phyloP scores from a whole-genome alignment of 345 rosid species.

The Lenwebbia sp. region DNA sequence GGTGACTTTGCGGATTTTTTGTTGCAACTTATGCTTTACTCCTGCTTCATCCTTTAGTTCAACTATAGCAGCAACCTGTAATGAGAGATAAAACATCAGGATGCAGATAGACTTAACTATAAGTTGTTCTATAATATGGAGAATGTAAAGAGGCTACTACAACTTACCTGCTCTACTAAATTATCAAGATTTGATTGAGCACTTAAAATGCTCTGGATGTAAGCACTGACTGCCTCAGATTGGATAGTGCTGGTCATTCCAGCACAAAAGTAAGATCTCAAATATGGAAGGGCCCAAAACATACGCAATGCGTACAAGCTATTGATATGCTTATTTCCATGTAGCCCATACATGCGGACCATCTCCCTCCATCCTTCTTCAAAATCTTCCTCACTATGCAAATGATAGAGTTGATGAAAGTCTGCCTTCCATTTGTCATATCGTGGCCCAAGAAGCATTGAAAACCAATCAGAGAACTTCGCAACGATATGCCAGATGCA shows the following conservation, averaged over 20 bases:
- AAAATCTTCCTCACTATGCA: slow-evolving; percentile 29
- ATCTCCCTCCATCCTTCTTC: slow-evolving; percentile 43
- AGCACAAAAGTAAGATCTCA: slow-evolving; percentile 44
- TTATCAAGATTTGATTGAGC: slow-evolving; percentile 27
- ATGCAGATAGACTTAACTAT: neutral
- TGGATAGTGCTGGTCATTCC: slow-evolving; percentile 25
- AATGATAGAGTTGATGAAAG: slow-evolving; percentile 27
- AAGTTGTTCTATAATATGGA: neutral
- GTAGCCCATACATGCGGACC: slow-evolving; percentile 32
- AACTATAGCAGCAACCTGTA: slow-evolving; percentile 34
- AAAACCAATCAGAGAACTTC: slow-evolving; percentile 44
- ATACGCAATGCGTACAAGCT: slow-evolving; percentile 37
- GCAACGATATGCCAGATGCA: slow-evolving; percentile 43
- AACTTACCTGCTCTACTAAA: slow-evolving; percentile 33
- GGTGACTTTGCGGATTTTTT: slow-evolving; percentile 22
- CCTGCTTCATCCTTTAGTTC: slow-evolving; percentile 19
- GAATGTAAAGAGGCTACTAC: neutral
- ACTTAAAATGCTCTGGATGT: slow-evolving; percentile 30
- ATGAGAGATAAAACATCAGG: neutral
- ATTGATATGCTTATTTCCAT: slow-evolving; percentile 34
- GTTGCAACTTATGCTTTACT: slow-evolving; percentile 25
- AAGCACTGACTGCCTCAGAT: slow-evolving; percentile 26
- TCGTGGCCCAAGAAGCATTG: slow-evolving; percentile 30
- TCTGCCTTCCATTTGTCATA: slow-evolving; percentile 48
- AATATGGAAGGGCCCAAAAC: slow-evolving; percentile 48